Conservation (phyloP, 768 basidiomycete species). For the Pholiota conissans region DNA sequence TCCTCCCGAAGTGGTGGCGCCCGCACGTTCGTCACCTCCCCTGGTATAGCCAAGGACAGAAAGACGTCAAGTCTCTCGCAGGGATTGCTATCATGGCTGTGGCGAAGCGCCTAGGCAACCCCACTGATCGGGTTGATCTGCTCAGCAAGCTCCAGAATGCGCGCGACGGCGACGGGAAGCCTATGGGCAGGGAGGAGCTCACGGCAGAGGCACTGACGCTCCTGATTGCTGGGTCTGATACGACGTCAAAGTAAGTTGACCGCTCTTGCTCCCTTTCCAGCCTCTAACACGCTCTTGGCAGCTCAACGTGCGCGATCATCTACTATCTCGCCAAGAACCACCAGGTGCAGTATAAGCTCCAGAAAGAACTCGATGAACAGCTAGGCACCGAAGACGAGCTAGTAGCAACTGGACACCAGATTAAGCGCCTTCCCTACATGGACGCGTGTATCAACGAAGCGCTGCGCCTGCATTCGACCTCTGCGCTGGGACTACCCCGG, state of each 20-base stretch:
- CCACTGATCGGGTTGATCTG: conserved; percentile 77
- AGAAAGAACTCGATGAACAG: conserved; percentile 72
- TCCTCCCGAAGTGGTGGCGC: conserved; percentile 70
- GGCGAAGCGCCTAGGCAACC: conserved; percentile 67
- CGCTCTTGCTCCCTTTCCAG: neutral
- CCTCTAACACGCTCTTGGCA: conserved; percentile 25
- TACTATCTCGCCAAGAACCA: conserved; percentile 79
- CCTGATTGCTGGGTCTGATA: conserved; percentile 88
- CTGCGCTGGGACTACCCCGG: conserved; percentile 80
- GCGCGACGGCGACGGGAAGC: conserved; percentile 77
- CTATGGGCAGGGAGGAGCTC: conserved; percentile 78
- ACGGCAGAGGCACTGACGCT: conserved; percentile 88
- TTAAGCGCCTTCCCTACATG: conserved; percentile 77
- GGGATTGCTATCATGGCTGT: conserved; percentile 82
- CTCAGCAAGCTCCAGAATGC: conserved; percentile 79
- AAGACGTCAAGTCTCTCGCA: conserved; percentile 70
- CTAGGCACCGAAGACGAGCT: conserved; percentile 55
- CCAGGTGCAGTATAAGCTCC: conserved; percentile 65
- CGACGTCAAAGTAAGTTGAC: conserved; percentile 84
- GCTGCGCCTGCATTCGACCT: conserved; percentile 83
- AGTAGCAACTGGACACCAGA: conserved; percentile 62
- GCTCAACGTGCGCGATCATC: conserved; percentile 87
- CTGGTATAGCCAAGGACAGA: conserved; percentile 71
- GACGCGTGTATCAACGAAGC: conserved; percentile 88
- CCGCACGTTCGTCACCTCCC: conserved; percentile 65